Conservation (phyloP, 768 basidiomycete genomes). For the Lentinula edodes region DNA sequence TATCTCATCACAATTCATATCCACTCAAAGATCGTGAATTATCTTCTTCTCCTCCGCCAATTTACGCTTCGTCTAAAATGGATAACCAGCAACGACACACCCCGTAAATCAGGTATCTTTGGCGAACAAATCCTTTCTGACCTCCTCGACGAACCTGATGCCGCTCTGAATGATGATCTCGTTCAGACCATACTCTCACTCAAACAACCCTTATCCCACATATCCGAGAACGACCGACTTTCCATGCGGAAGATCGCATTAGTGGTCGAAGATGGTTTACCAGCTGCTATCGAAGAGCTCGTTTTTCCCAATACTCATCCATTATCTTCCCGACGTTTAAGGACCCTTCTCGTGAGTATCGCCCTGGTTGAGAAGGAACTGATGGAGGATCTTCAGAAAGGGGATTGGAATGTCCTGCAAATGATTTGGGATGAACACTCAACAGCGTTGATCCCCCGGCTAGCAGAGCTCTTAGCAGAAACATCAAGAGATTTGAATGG, state of each 20-base stretch:
- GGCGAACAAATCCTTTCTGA: conserved; percentile 65
- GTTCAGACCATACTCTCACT: conserved; percentile 55
- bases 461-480: conserved; percentile 46
- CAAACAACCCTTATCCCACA: conserved; percentile 52
- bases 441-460: conserved; percentile 51
- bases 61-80: conserved; percentile 68
- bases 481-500: conserved; percentile 48
- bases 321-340: conserved; percentile 45
- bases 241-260: conserved; percentile 56
- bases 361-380: conserved; percentile 52
- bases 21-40: conserved; percentile 59
- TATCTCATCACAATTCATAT: conserved; percentile 9
- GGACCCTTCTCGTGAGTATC: conserved; percentile 59
- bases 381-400: conserved; percentile 35
- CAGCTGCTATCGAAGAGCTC: conserved; percentile 60
- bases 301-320: conserved; percentile 43
- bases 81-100: conserved; percentile 62
- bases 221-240: conserved; percentile 54
- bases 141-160: conserved; percentile 53
- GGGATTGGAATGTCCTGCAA: conserved; percentile 51
- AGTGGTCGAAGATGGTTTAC: conserved; percentile 64
- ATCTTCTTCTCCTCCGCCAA: conserved; percentile 65
- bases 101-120: conserved; percentile 56
- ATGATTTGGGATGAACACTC: conserved; percentile 56
- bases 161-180: conserved; percentile 55